These are phyloP conservation scores for Periconia sp. DNA, from an alignment of 2,329 filamentous ascomycete species.

Conservation along the genomic window DNA sequence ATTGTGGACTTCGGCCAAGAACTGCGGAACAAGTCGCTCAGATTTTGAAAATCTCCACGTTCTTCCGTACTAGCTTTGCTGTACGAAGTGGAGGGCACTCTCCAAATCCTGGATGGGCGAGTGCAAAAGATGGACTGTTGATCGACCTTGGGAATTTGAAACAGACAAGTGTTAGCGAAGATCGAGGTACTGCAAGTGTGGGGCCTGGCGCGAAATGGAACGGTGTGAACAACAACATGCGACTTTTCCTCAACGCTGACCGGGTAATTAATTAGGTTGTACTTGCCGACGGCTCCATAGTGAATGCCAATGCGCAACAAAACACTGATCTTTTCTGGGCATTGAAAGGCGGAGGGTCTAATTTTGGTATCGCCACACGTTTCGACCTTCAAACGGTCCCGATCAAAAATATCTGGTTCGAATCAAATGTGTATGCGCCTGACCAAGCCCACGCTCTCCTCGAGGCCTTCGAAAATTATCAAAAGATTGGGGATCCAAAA, in stretches of 20 bases:
- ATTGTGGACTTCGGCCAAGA: too few species aligned
- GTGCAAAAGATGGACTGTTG: background rate
- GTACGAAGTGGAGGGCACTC: slow-evolving; percentile 13
- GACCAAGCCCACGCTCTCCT: slow-evolving; percentile 23
- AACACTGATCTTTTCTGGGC: slow-evolving; percentile 24
- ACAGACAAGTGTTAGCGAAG: slow-evolving; percentile 2
- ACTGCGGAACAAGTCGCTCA: too few species aligned
- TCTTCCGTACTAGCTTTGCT: background rate
- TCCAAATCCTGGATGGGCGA: slow-evolving; percentile 4
- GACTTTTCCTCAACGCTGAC: background rate
- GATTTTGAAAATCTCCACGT: too few species aligned
- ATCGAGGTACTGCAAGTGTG: slow-evolving; percentile 17
- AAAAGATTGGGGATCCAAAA: slow-evolving; percentile 6
- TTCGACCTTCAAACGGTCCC: slow-evolving; percentile 29
- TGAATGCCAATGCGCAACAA: slow-evolving; percentile 6
- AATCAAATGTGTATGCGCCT: slow-evolving; percentile 11
- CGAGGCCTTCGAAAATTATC: slow-evolving; percentile 29
- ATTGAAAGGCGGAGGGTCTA: slow-evolving; percentile 5
- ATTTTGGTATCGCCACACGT: slow-evolving; percentile 24
- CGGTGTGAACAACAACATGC: slow-evolving; percentile 7
- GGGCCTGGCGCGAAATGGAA: slow-evolving; percentile 22
- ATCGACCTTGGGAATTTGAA: slow-evolving; percentile 1
- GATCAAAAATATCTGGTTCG: slow-evolving; percentile 23
- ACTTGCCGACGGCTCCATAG: slow-evolving; percentile 1
- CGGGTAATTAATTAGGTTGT: slow-evolving; percentile 2